A percentile compares a stretch with the other conserved stretches of the same genome.
Conservation (phyloP, 345 rosid species). For the Bruguiera parviflora region DNA sequence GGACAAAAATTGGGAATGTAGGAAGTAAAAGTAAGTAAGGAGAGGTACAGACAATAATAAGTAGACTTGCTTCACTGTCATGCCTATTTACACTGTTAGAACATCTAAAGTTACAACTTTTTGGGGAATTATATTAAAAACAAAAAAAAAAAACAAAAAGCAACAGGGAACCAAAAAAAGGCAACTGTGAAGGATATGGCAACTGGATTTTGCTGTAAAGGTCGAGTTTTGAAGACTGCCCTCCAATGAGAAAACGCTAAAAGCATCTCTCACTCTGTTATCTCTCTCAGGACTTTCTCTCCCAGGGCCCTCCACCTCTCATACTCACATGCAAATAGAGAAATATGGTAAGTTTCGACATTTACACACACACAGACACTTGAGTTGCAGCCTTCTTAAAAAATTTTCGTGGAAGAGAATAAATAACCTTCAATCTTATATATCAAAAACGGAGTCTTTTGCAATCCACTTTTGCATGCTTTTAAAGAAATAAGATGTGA, state of each 20-base stretch:
- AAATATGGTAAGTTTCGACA: background rate
- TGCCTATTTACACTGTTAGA: conserved; percentile 14
- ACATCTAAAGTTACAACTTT: background rate
- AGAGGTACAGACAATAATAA: conserved; percentile 37
- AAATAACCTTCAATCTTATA: background rate
- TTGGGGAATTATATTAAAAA: background rate
- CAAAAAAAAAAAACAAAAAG: background rate
- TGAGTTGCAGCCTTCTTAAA: background rate
- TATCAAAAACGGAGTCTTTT: too few species aligned
- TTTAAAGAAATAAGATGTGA: background rate
- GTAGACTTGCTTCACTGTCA: conserved; percentile 41
- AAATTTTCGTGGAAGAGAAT: conserved; percentile 6
- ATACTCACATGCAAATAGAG: conserved; percentile 15
- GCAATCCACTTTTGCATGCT: background rate
- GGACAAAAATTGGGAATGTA: conserved; percentile 39
- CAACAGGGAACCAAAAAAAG: conserved; percentile 4
- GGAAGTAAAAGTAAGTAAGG: conserved; percentile 25
- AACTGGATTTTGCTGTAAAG: conserved; percentile 44
- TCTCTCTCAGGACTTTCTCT: background rate
- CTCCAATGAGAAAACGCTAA: conserved; percentile 22
- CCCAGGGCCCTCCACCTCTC: background rate
- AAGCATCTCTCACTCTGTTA: conserved; percentile 13
- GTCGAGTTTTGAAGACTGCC: conserved; percentile 33
- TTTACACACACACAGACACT: background rate
- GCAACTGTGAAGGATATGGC: conserved; percentile 17